A percentile compares a stretch with the other conserved stretches of the same genome.
phyloP scores from a whole-genome alignment of 495 filamentous ascomycete genomes.

The Evernia prunastri region DNA sequence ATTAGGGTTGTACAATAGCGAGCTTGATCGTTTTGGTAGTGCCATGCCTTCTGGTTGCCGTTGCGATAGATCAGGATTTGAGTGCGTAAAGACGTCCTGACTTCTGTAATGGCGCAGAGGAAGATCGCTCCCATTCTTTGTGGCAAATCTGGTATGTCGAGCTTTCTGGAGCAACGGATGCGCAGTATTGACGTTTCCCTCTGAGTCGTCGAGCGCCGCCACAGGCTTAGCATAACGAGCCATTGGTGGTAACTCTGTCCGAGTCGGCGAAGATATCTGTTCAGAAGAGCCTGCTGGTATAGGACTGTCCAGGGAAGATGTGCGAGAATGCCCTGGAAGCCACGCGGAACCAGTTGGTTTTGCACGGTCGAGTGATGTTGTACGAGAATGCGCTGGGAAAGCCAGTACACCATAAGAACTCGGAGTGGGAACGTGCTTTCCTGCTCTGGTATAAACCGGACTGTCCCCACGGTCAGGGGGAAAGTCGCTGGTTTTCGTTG shows the following conservation, averaged over 20 bases:
- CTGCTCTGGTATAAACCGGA: constrained; percentile 12
- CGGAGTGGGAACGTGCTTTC: constrained; percentile 18
- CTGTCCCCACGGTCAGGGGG: constrained; percentile 15
- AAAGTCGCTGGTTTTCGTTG: constrained; percentile 12
- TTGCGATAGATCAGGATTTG: constrained; percentile 20
- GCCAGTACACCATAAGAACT: constrained; percentile 21
- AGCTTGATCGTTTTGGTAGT: constrained; percentile 26
- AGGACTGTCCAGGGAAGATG: neutral
- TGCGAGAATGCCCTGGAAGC: neutral
- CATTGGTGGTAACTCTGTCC: constrained; percentile 10
- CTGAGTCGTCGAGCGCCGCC: constrained; percentile 16
- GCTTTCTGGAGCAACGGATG: constrained; percentile 26
- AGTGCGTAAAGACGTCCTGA: constrained; percentile 22
- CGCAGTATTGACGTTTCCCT: constrained; percentile 21
- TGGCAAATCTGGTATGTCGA: constrained; percentile 26
- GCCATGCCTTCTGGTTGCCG: constrained; percentile 8
- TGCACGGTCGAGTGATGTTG: neutral
- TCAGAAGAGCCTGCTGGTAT: neutral
- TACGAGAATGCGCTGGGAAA: constrained; percentile 13
- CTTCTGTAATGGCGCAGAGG: constrained; percentile 27
- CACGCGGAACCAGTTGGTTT: neutral
- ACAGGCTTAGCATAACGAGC: constrained; percentile 11
- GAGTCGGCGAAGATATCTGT: neutral
- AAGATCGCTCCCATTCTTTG: constrained; percentile 15
- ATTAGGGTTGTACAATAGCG: constrained; percentile 20